Conservation (phyloP, 2,329 filamentous ascomycete genomes). For the Alternaria gansuensis region DNA sequence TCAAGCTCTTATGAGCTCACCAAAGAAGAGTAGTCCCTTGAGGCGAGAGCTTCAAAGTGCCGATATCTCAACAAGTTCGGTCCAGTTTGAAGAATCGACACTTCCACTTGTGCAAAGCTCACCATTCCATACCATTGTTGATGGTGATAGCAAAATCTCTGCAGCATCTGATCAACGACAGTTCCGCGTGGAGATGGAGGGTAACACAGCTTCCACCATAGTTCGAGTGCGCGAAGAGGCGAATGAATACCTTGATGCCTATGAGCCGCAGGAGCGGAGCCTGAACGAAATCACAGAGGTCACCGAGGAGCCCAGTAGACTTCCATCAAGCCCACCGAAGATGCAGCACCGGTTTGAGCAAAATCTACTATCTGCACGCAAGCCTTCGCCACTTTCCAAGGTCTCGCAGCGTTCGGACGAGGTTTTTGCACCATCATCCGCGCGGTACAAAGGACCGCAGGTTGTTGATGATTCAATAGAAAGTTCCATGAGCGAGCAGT, state of each 20-base stretch:
- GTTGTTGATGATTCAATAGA: conserved; percentile 10
- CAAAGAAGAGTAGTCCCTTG: conserved; percentile 49
- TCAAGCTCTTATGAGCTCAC: conserved; percentile 36
- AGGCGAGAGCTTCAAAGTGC: conserved; percentile 42
- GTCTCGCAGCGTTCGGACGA: conserved; percentile 9
- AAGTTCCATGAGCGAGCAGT: conserved; percentile 12
- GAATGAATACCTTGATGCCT: conserved; percentile 47
- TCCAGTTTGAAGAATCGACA: conserved; percentile 38
- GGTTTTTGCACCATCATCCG: neutral
- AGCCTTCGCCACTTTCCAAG: conserved; percentile 23
- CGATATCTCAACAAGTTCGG: conserved; percentile 37
- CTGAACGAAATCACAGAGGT: conserved; percentile 48
- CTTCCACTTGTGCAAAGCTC: conserved; percentile 46
- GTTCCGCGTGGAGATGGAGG: conserved; percentile 44
- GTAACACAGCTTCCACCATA: conserved; percentile 38
- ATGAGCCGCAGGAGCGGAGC: conserved; percentile 44
- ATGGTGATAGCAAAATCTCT: conserved; percentile 37
- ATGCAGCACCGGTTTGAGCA: conserved; percentile 28
- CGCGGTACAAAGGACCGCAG: conserved; percentile 7
- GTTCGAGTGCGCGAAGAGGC: conserved; percentile 46
- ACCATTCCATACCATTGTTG: conserved; percentile 45
- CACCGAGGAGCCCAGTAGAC: conserved; percentile 47
- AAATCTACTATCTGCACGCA: conserved; percentile 31
- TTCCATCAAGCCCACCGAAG: conserved; percentile 37
- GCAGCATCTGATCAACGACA: conserved; percentile 47